These are phyloP conservation scores for Rubia tinctorum DNA, from an alignment of 305 asterid genomes.

Conservation along the genomic window DNA sequence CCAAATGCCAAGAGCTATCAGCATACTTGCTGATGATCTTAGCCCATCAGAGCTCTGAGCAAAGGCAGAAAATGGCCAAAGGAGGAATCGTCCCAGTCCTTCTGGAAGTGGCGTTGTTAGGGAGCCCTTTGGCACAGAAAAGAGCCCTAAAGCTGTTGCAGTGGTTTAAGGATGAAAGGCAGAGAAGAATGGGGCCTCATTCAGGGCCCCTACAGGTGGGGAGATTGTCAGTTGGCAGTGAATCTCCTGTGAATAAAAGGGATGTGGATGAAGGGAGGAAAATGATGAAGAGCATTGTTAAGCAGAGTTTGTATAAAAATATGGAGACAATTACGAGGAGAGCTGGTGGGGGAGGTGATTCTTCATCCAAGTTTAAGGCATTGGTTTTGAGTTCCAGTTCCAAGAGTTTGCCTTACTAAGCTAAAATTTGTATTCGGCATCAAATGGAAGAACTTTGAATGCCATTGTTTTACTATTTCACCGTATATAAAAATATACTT, in stretches of 20 bases:
- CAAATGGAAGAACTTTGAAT: no score
- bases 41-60: conserved; percentile 76
- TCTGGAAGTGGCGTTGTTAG: conserved; percentile 72
- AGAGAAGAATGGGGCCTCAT: conserved; percentile 59
- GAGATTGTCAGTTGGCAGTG: conserved; percentile 28
- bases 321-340: conserved; percentile 79
- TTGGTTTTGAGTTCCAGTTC: conserved; percentile 73
- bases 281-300: conserved; percentile 72
- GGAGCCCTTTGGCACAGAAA: conserved; percentile 79
- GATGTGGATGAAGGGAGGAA: conserved; percentile 57
- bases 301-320: conserved; percentile 68
- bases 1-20: conserved; percentile 67
- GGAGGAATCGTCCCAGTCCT: conserved; percentile 83
- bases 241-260: conserved; percentile 41
- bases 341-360: conserved; percentile 55
- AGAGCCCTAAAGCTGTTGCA: conserved; percentile 75
- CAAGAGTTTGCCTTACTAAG: conserved; percentile 76
- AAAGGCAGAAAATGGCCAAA: conserved; percentile 68
- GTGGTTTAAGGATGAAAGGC: conserved; percentile 86
- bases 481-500: conserved; percentile 2
- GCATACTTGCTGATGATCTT: conserved; percentile 80
- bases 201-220: conserved; percentile 67
- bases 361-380: conserved; percentile 53
- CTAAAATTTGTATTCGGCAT: background rate
- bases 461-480: background rate